These are phyloP conservation scores for Rhodotorula sp. DNA, from an alignment of 1,284 basidiomycete genomes.

Conservation along the genomic window DNA sequence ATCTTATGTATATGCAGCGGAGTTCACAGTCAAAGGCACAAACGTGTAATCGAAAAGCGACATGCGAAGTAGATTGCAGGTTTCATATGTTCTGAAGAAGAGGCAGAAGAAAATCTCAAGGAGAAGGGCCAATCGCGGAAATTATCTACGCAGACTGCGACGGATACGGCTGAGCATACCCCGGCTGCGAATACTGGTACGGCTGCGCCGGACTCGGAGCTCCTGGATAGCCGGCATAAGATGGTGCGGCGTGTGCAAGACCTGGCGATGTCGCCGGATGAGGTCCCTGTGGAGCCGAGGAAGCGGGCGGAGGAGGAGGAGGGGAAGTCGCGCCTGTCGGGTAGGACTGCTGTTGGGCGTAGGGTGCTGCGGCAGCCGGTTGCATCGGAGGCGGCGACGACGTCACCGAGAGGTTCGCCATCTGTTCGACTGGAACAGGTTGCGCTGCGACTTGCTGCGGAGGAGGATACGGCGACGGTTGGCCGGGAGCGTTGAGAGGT, in stretches of 20 bases:
- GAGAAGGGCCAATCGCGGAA: neutral
- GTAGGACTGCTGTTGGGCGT: neutral
- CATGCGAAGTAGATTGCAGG: too few species aligned
- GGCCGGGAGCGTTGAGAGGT: neutral
- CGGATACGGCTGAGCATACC: neutral
- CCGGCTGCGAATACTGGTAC: neutral
- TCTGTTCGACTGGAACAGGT: neutral
- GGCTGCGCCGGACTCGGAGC: neutral
- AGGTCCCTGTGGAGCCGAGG: neutral
- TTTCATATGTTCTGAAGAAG: neutral
- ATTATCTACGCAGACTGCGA: neutral
- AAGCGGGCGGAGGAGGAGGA: neutral
- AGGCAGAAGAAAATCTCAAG: neutral
- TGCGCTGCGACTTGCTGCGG: neutral
- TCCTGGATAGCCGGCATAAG: neutral
- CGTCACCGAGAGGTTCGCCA: constrained; percentile 4
- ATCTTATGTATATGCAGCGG: too few species aligned
- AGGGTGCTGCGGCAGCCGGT: neutral
- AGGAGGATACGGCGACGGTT: neutral
- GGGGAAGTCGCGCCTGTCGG: neutral
- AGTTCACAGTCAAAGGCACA: too few species aligned
- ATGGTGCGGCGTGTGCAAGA: too few species aligned
- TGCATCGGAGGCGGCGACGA: neutral
- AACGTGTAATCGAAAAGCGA: too few species aligned
- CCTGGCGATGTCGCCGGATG: neutral